phyloP scores from a whole-genome alignment of 129 eudicot genomes.

The Apium graveolens region DNA sequence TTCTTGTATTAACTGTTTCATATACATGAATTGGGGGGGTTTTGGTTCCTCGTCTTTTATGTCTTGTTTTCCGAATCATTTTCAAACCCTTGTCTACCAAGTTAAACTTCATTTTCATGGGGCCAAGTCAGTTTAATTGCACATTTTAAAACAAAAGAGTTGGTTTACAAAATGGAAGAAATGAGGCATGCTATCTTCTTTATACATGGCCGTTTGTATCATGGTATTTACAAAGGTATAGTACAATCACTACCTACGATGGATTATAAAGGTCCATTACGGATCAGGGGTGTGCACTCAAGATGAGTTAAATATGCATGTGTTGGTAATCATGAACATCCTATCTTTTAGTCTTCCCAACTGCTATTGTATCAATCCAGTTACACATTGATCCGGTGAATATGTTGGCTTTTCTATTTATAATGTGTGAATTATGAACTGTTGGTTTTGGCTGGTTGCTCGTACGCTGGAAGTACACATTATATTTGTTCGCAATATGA shows the following conservation, averaged over 20 bases:
- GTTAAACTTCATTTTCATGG: not conserved
- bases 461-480: not conserved
- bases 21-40: not conserved
- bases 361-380: not conserved
- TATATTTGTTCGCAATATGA: not conserved
- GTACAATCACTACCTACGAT: not conserved
- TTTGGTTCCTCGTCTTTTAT: not conserved
- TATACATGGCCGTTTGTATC: not conserved
- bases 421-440: not conserved
- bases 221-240: not conserved
- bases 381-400: not conserved
- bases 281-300: not conserved
- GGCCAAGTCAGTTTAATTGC: not conserved
- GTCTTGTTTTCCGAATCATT: not conserved
- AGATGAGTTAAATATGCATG: not conserved
- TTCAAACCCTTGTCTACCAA: not conserved
- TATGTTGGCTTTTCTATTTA: not conserved
- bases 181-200: not conserved
- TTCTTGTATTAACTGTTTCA: not conserved
- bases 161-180: not conserved
- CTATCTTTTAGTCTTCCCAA: no score
- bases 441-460: no score
- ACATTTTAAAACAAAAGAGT: not conserved
- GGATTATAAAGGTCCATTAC: no score
- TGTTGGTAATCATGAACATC: no score